Evolutionary conservation across 768 basidiomycete genomes (phyloP).

Genomic region (Podaxis mareebaensis): DNA sequence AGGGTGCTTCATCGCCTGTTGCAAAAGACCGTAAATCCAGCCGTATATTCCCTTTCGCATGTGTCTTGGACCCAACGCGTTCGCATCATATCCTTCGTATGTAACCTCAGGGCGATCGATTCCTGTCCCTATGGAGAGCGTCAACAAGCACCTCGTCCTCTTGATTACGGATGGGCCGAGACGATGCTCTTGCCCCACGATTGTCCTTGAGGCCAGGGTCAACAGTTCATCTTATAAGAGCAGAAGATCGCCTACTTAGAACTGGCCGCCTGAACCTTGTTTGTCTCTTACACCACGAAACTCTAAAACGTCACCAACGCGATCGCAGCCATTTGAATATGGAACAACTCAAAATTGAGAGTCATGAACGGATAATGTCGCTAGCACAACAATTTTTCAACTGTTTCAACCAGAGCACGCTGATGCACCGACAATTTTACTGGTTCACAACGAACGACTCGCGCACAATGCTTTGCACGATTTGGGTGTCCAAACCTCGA

Average conservation of each 20-base stretch:
- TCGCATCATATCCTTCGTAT: slow-evolving; percentile 28
- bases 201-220: slow-evolving; percentile 18
- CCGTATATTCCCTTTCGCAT: slow-evolving; percentile 23
- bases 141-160: slow-evolving; percentile 24
- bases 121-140: slow-evolving; percentile 23
- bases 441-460: slow-evolving; percentile 45
- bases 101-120: slow-evolving; percentile 28
- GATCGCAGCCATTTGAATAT: slow-evolving; percentile 28
- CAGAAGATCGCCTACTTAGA: slow-evolving; percentile 22
- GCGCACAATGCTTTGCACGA: slow-evolving; percentile 39
- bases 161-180: slow-evolving; percentile 40
- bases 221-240: slow-evolving; percentile 25
- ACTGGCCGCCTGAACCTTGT: slow-evolving; percentile 19
- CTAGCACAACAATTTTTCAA: slow-evolving; percentile 27
- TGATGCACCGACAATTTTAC: slow-evolving; percentile 39
- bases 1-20: slow-evolving; percentile 27
- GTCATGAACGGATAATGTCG: slow-evolving; percentile 18
- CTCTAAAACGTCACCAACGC: background rate
- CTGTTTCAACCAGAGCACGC: slow-evolving; percentile 8
- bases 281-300: background rate
- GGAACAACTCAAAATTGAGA: slow-evolving; percentile 27
- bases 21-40: slow-evolving; percentile 20
- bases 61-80: slow-evolving; percentile 23
- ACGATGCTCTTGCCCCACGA: slow-evolving; percentile 21
- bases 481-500: slow-evolving; percentile 40